Evolutionary conservation across 805 yeast genomes (phyloP).

Genomic region (Torulaspora delbrueckii): DNA sequence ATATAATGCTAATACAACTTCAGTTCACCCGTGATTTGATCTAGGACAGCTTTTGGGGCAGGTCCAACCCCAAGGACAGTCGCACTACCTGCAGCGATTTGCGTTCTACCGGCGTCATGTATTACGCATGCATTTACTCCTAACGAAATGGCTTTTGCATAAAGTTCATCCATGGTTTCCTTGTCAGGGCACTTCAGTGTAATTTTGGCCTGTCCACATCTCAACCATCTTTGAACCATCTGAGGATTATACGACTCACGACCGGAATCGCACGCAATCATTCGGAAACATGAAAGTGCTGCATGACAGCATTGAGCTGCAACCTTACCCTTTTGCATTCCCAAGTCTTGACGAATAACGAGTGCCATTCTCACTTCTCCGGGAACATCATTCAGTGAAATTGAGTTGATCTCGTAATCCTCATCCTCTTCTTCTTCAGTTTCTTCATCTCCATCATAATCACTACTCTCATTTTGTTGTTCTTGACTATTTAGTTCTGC

Average conservation of each 20-base stretch:
- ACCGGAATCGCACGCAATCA: slow-evolving; percentile 50
- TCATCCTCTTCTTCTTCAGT: slow-evolving; percentile 47
- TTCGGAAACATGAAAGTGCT: slow-evolving; percentile 81
- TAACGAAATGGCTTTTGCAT: slow-evolving; percentile 72
- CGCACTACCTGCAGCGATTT: slow-evolving; percentile 91
- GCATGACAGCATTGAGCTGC: slow-evolving; percentile 99
- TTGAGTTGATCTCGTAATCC: slow-evolving; percentile 56
- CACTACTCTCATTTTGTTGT: slow-evolving; percentile 22
- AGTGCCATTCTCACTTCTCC: slow-evolving; percentile 86
- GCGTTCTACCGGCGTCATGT: slow-evolving; percentile 96
- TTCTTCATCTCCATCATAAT: slow-evolving; percentile 34
- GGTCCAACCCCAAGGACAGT: slow-evolving; percentile 98
- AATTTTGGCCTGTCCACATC: slow-evolving; percentile 88
- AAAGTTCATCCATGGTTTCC: slow-evolving; percentile 67
- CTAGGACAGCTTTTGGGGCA: slow-evolving; percentile 77
- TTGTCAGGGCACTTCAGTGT: slow-evolving; percentile 68
- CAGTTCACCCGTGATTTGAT: slow-evolving; percentile 74
- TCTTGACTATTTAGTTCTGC: slow-evolving; percentile 11
- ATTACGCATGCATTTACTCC: slow-evolving; percentile 77
- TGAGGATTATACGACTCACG: slow-evolving; percentile 52
- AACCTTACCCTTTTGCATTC: slow-evolving; percentile 90
- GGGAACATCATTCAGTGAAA: slow-evolving; percentile 56
- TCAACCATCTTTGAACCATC: slow-evolving; percentile 70
- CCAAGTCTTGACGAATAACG: slow-evolving; percentile 80
- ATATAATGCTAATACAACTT: slow-evolving; percentile 52